A percentile compares a stretch with the other conserved stretches of the same genome.
Evolutionary conservation across 108 stramenopile species (phyloP).

Genomic region (Pseudonitzschia pungens): DNA sequence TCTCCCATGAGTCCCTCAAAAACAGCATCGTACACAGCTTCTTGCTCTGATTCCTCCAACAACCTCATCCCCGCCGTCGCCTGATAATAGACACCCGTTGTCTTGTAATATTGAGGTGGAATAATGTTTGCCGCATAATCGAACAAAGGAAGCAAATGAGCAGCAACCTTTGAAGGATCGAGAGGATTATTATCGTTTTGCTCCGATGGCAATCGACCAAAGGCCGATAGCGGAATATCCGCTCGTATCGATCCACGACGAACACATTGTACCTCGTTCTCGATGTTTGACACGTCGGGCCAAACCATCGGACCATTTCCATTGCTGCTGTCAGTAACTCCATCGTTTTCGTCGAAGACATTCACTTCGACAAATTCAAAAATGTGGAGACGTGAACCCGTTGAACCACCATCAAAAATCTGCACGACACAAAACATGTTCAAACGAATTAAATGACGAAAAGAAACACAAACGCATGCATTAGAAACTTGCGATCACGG

Average conservation of each 20-base stretch:
- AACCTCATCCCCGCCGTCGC: conserved; percentile 90
- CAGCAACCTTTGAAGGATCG: conserved; percentile 44
- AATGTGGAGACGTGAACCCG: conserved; percentile 83
- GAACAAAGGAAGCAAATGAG: conserved; percentile 80
- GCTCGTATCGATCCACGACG: conserved; percentile 77
- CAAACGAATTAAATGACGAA: background rate
- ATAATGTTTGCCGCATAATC: conserved; percentile 76
- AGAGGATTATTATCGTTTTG: conserved; percentile 24
- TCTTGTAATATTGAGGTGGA: conserved; percentile 56
- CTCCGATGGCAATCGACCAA: conserved; percentile 46
- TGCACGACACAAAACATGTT: conserved; percentile 11
- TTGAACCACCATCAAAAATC: conserved; percentile 89
- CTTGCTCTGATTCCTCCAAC: conserved; percentile 54
- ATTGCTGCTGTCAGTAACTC: background rate
- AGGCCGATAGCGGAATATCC: conserved; percentile 72
- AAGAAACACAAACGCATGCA: conserved; percentile 11
- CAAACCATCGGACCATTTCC: background rate
- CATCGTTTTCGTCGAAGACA: conserved; percentile 15
- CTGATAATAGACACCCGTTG: conserved; percentile 70
- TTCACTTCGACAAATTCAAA: conserved; percentile 64
- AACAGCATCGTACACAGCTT: conserved; percentile 73
- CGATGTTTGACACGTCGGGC: conserved; percentile 6
- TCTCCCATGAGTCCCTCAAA: conserved; percentile 63
- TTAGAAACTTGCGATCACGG: conserved; percentile 3
- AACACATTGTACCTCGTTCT: conserved; percentile 35